A percentile compares a stretch with the other conserved stretches of the same genome.
These are phyloP conservation scores for Trametes cinnabarina DNA, from an alignment of 768 basidiomycete genomes.

Conservation along the genomic window DNA sequence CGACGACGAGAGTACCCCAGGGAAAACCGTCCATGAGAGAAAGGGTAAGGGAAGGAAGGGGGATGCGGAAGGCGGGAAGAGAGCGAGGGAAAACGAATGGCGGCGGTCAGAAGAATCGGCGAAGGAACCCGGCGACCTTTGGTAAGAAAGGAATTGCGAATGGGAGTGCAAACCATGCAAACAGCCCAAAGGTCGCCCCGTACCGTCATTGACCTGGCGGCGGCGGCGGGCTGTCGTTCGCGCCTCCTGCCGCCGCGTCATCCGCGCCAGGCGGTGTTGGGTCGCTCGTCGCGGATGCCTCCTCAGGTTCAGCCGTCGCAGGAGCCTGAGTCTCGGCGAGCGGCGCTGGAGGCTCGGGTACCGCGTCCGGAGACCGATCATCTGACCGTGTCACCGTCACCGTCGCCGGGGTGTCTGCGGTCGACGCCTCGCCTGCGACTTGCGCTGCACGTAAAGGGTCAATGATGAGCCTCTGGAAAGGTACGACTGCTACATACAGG, in stretches of 20 bases:
- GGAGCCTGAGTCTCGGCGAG: background rate
- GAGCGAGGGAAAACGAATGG: background rate
- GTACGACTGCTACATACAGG: constrained; percentile 8
- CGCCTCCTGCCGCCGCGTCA: background rate
- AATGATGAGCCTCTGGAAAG: background rate
- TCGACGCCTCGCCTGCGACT: background rate
- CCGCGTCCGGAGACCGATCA: background rate
- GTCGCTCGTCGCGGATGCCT: background rate
- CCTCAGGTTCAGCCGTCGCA: background rate
- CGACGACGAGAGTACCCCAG: constrained; percentile 15
- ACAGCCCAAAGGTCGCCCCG: constrained; percentile 48
- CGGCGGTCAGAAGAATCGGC: constrained; percentile 36
- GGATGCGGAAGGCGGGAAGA: background rate
- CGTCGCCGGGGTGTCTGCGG: background rate
- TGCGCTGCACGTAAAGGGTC: constrained; percentile 4
- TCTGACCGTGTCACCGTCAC: constrained; percentile 5
- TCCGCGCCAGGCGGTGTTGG: background rate
- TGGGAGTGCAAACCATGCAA: constrained; percentile 42
- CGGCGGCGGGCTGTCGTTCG: constrained; percentile 5
- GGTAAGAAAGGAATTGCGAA: constrained; percentile 41
- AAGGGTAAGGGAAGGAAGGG: background rate
- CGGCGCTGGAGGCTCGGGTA: background rate
- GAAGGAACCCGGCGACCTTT: constrained; percentile 49
- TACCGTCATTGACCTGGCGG: constrained; percentile 41
- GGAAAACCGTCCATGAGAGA: constrained; percentile 22